Evolutionary conservation across 768 basidiomycete species (phyloP).

Genomic region (Cyclocybe aegerita): DNA sequence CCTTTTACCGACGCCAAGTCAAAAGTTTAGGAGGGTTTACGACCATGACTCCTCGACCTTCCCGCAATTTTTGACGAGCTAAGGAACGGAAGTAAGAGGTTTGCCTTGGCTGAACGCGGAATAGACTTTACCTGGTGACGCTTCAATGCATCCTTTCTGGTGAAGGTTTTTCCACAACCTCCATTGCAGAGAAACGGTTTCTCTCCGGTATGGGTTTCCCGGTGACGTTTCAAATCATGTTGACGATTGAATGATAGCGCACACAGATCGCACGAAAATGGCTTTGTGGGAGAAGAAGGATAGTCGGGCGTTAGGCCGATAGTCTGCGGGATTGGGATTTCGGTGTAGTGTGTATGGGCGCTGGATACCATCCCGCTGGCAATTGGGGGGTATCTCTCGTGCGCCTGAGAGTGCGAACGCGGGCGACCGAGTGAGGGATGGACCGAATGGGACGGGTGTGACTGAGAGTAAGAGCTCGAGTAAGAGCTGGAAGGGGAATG

Average conservation of each 20-base stretch:
- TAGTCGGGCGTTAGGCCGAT: slow-evolving; percentile 45
- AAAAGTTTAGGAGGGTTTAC: slow-evolving; percentile 1
- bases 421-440: slow-evolving; percentile 32
- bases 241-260: slow-evolving; percentile 82
- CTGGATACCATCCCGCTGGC: slow-evolving; percentile 15
- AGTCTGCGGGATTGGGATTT: slow-evolving; percentile 33
- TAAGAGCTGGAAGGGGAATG: slow-evolving; percentile 34
- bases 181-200: slow-evolving; percentile 84
- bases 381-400: slow-evolving; percentile 19
- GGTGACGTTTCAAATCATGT: slow-evolving; percentile 82
- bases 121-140: slow-evolving; percentile 67
- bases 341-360: slow-evolving; percentile 29
- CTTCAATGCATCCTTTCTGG: slow-evolving; percentile 83
- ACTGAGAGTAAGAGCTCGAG: slow-evolving; percentile 35
- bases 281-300: slow-evolving; percentile 57
- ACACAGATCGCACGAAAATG: slow-evolving; percentile 72
- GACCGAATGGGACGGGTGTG: slow-evolving; percentile 31
- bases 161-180: slow-evolving; percentile 85
- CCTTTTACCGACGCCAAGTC: background rate
- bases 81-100: slow-evolving; percentile 5
- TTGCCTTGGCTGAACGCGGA: slow-evolving; percentile 12
- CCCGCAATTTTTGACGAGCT: slow-evolving; percentile 82
- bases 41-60: slow-evolving; percentile 52
- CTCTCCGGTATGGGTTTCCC: slow-evolving; percentile 83
- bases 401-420: slow-evolving; percentile 43